Evolutionary conservation across 805 yeast species (phyloP), one percentile per base, ranked within the genome.

Genomic region (Pichia thaimueangensis): DNA sequence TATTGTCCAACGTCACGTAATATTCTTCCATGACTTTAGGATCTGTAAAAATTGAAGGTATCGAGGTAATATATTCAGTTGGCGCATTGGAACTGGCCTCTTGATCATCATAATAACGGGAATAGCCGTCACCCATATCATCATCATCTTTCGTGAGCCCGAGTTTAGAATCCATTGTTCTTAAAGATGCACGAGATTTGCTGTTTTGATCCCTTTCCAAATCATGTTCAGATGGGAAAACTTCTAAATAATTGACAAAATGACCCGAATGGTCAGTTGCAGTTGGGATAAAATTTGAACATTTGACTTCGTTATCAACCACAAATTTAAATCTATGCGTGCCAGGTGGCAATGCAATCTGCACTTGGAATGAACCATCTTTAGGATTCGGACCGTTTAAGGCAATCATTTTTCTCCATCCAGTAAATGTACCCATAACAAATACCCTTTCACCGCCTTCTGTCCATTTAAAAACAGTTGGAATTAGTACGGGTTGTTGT

Each of bases 391-490:
- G 67, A 54, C 69, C 64, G 62, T 76, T 62, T 54, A 93, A 68
- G 30, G 95, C 95, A 57, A 91, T 89, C 97, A 93, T 91, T 64
- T 89, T 91, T 52, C 96, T 72, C 97, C 98, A 93, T 4, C 96
- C 96, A 0, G 98, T 93, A 64, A 91, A 91, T 1, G 97, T 85
- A 38, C 98, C 98, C 28, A 97, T 93, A 12, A 91, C 96, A 60
- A 88, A 93, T 2, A 93, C 97, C 55, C 85, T 85, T 38, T 76
- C 76, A 47, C 98, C 98, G n/a, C 97, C 97, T 62, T 91, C 96
- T 15, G 79, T 80, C 98, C 98, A 91, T 50, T 78, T 78, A 45
- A 88, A 82, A 43, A 82, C 88, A 1, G 87, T 70, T 1, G 80
- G 80, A 30, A 62, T 59, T 28, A 63, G 43, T 8, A 44, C 44